Conservation (phyloP, 2,329 filamentous ascomycete genomes). For the Chaetoscypha palmicola region DNA sequence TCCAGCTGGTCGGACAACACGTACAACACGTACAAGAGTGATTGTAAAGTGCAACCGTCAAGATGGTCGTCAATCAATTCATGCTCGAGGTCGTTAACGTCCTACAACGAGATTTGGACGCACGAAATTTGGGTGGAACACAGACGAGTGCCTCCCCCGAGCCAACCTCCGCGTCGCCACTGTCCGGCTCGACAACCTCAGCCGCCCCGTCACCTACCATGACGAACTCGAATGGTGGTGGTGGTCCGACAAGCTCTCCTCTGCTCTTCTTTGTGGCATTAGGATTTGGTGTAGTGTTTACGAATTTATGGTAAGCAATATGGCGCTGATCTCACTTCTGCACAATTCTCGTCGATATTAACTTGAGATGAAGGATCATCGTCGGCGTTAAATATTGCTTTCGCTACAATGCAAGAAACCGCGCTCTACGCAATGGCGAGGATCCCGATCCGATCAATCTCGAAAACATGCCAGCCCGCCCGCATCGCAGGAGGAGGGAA, state of each 20-base stretch:
- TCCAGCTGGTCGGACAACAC: neutral
- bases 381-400: slow-evolving; percentile 99
- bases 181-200: slow-evolving; percentile 13
- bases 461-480: slow-evolving; percentile 68
- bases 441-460: slow-evolving; percentile 86
- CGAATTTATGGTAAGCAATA: slow-evolving; percentile 81
- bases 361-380: slow-evolving; percentile 69
- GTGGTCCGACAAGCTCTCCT: slow-evolving; percentile 58
- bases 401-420: slow-evolving; percentile 90
- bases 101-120: slow-evolving; percentile 18
- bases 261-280: slow-evolving; percentile 90
- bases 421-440: slow-evolving; percentile 66
- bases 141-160: slow-evolving; percentile 12
- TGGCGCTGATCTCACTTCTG: too few species aligned
- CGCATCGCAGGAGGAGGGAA: slow-evolving; percentile 80
- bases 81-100: slow-evolving; percentile 24
- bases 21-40: slow-evolving; percentile 1
- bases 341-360: too few species aligned
- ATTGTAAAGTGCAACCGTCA: slow-evolving; percentile 1
- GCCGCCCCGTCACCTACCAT: slow-evolving; percentile 19
- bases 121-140: slow-evolving; percentile 12
- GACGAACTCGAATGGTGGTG: slow-evolving; percentile 23
- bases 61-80: slow-evolving; percentile 25
- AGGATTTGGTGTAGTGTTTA: slow-evolving; percentile 97
- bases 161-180: slow-evolving; percentile 7